A percentile compares a stretch with the other conserved stretches of the same genome.
These are phyloP conservation scores for Fraxinus sp. DNA, from an alignment of 305 asterid genomes.

Conservation along the genomic window DNA sequence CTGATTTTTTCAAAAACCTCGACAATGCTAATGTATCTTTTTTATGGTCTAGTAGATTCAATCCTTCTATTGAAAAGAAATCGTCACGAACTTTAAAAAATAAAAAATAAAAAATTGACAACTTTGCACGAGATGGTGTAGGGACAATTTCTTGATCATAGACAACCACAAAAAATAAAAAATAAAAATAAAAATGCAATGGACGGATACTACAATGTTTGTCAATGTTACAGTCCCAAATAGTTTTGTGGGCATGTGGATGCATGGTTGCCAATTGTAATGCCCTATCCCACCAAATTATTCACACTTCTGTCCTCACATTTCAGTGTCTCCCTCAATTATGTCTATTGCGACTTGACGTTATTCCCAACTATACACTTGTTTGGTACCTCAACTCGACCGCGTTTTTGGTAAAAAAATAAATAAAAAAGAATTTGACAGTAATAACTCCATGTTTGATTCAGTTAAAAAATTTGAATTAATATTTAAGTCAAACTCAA, in stretches of 20 bases:
- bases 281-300: background rate
- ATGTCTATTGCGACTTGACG: background rate
- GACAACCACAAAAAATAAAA: background rate
- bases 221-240: slow-evolving; percentile 30
- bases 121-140: background rate
- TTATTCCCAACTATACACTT: background rate
- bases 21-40: background rate
- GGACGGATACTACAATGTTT: slow-evolving; percentile 30
- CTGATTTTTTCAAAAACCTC: too few species aligned
- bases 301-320: background rate
- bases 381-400: background rate
- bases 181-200: background rate
- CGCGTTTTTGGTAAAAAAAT: background rate
- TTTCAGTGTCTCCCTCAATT: background rate
- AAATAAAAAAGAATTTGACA: background rate
- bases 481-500: too few species aligned
- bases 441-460: background rate
- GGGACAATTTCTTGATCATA: background rate
- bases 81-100: background rate
- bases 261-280: background rate
- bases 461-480: too few species aligned
- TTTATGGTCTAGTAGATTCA: background rate
- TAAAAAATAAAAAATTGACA: background rate
- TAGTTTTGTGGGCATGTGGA: background rate
- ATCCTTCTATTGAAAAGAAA: background rate